A percentile compares a stretch with the other conserved stretches of the same genome.
These are phyloP conservation scores for Pichia rugopelliculosa DNA, from an alignment of 805 yeast species.

Conservation along the genomic window DNA sequence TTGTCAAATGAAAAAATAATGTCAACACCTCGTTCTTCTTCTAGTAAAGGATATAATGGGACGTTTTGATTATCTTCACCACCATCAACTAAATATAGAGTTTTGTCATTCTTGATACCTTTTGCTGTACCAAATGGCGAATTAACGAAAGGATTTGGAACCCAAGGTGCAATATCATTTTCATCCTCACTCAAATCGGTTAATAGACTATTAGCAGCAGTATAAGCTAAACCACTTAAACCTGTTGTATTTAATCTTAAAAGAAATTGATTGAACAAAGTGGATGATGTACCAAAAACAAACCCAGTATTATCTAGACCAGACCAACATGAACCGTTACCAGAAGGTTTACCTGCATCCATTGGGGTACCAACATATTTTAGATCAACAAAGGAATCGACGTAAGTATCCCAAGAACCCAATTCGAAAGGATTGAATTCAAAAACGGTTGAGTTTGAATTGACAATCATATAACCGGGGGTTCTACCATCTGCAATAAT, in stretches of 20 bases:
- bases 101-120: constrained; percentile 33
- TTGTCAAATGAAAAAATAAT: constrained; percentile 59
- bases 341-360: constrained; percentile 47
- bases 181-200: constrained; percentile 35
- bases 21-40: constrained; percentile 55
- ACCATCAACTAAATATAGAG: constrained; percentile 63
- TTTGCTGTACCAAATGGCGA: constrained; percentile 32
- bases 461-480: constrained; percentile 51
- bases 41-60: constrained; percentile 59
- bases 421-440: constrained; percentile 61
- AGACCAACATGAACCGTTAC: constrained; percentile 39
- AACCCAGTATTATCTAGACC: constrained; percentile 82
- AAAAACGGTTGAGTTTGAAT: constrained; percentile 61
- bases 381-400: constrained; percentile 56
- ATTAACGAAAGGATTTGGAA: constrained; percentile 64
- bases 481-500: constrained; percentile 57
- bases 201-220: constrained; percentile 41
- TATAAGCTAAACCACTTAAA: constrained; percentile 37
- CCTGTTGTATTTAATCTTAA: constrained; percentile 50
- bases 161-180: constrained; percentile 62
- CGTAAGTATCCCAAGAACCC: constrained; percentile 84
- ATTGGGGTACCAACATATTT: constrained; percentile 66
- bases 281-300: constrained; percentile 74
- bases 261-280: constrained; percentile 65
- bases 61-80: constrained; percentile 72